These are phyloP conservation scores for Blastomyces percursus DNA, from an alignment of 2,329 filamentous ascomycete genomes.

Conservation along the genomic window DNA sequence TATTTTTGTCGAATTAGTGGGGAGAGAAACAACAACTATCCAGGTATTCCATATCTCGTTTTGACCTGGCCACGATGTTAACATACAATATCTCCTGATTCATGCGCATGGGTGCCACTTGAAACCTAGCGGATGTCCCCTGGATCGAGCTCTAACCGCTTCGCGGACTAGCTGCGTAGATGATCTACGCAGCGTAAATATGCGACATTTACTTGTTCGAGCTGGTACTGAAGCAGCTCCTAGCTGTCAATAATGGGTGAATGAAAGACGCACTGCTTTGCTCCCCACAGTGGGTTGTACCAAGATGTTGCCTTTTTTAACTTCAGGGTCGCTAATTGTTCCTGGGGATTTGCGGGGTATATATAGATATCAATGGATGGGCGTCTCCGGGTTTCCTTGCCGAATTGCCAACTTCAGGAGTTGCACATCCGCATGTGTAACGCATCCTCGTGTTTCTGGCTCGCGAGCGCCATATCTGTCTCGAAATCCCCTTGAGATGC, in stretches of 20 bases:
- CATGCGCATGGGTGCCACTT: no score
- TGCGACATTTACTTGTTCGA: no score
- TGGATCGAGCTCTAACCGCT: no score
- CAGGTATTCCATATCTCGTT: neutral
- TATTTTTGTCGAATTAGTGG: no score
- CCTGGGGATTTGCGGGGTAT: neutral
- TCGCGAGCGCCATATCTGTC: neutral
- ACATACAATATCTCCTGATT: neutral
- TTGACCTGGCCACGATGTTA: neutral
- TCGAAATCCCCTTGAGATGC: neutral
- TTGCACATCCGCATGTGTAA: neutral
- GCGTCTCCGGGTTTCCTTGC: neutral
- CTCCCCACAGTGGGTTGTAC: neutral
- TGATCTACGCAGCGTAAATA: no score
- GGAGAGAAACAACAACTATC: no score
- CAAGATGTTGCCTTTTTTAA: neutral
- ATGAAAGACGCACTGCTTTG: neutral
- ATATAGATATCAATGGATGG: no score
- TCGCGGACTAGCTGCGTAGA: no score
- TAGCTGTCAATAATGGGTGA: no score
- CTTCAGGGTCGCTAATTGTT: neutral
- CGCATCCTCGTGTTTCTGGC: neutral
- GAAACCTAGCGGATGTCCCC: no score
- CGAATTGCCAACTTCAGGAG: neutral
- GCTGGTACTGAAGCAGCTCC: no score